Conservation (phyloP, 352 stramenopile genomes). For the Phytopythium mirpurense region DNA sequence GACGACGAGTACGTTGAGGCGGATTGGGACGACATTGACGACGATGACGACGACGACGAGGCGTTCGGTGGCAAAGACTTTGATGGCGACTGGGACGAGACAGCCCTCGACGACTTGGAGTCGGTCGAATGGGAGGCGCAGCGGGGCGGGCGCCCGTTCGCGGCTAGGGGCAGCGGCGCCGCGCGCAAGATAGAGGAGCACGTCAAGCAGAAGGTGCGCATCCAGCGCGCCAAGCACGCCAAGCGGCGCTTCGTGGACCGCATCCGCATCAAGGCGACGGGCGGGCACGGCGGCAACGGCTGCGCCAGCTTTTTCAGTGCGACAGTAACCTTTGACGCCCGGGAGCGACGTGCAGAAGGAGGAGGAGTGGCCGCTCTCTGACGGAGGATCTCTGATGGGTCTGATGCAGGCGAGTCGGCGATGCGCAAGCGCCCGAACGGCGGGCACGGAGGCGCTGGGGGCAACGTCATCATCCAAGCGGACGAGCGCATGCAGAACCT, state of each 20-base stretch:
- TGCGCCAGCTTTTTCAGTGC: conserved; percentile 84
- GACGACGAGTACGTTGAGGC: conserved; percentile 40
- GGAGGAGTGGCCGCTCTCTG: no score
- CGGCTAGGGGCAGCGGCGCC: conserved; percentile 13
- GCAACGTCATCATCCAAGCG: conserved; percentile 72
- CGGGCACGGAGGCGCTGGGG: conserved; percentile 77
- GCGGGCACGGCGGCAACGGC: conserved; percentile 84
- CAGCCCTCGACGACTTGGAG: conserved; percentile 10
- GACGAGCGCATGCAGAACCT: conserved; percentile 80
- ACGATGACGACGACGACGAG: conserved; percentile 20
- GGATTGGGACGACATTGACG: conserved; percentile 17
- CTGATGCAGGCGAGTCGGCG: conserved; percentile 35
- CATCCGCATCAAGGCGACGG: conserved; percentile 86
- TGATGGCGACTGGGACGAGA: conserved; percentile 27
- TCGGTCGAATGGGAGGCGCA: not conserved
- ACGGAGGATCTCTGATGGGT: not conserved
- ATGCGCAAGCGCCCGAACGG: conserved; percentile 80
- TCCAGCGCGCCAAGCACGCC: conserved; percentile 78
- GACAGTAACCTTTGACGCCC: no score
- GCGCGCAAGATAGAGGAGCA: conserved; percentile 66
- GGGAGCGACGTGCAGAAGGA: no score
- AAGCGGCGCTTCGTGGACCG: conserved; percentile 89
- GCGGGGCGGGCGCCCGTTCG: not conserved
- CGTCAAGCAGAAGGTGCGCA: conserved; percentile 83
- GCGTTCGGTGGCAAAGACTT: conserved; percentile 30